phyloP scores from a whole-genome alignment of 1,284 basidiomycete species.

The Tylopilus sp. region DNA sequence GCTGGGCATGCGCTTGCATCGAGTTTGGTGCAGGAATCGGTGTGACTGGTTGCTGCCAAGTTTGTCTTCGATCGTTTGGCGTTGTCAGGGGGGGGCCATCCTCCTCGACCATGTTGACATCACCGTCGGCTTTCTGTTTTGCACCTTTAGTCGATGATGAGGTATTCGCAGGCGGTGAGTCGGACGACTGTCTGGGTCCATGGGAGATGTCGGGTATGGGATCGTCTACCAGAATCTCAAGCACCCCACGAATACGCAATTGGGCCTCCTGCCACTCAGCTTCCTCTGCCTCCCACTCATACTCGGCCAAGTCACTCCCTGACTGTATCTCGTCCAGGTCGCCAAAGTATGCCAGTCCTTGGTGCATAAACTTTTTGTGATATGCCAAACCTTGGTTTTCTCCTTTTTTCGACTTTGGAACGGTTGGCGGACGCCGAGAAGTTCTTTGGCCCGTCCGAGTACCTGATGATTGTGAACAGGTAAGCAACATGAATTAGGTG shows the following conservation, averaged over 20 bases:
- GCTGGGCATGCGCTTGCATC: conserved; percentile 46
- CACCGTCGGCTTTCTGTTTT: conserved; percentile 52
- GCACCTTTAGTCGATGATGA: conserved; percentile 22
- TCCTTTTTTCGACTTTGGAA: conserved; percentile 81
- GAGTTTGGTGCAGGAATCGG: conserved; percentile 23
- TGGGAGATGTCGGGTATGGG: conserved; percentile 51
- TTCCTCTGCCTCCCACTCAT: conserved; percentile 68
- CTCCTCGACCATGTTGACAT: conserved; percentile 35
- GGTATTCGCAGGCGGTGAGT: conserved; percentile 16
- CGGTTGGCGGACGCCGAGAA: conserved; percentile 92
- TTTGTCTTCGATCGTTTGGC: conserved; percentile 23
- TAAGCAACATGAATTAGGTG: background rate
- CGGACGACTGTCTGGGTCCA: conserved; percentile 11
- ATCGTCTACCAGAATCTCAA: conserved; percentile 51
- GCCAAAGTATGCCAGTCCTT: conserved; percentile 46
- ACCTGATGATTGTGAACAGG: conserved; percentile 45
- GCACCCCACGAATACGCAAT: conserved; percentile 48
- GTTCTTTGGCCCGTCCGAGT: conserved; percentile 94
- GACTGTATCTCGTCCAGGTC: conserved; percentile 57
- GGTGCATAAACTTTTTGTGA: conserved; percentile 87
- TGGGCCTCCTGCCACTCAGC: conserved; percentile 78
- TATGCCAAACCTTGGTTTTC: conserved; percentile 68
- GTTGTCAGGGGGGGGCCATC: conserved; percentile 15
- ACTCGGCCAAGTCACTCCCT: conserved; percentile 63
- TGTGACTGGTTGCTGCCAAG: conserved; percentile 6